Base-by-base conservation (phyloP, 1,284 basidiomycete species). In the Ceratobasidium sp. region DNA sequence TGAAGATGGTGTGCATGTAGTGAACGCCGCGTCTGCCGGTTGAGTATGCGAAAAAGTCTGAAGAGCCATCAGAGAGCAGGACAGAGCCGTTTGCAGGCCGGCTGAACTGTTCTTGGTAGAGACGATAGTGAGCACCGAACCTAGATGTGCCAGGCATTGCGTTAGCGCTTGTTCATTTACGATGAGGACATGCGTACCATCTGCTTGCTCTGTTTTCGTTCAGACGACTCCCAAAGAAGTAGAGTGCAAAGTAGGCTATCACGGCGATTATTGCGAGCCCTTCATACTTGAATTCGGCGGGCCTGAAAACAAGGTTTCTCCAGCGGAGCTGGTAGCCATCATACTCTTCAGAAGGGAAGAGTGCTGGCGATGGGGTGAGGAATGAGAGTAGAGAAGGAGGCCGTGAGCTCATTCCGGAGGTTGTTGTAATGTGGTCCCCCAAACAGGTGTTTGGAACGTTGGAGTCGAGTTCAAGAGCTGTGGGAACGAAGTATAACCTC, bases 31-130 rank as follows among this genome's bases (percentile, higher is more conserved):
- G 91, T 78, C 96, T 88, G 78, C 96, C 96, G 0, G 95, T 95
- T 44, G 94, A 95, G 85, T 93, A 97, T 81, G 88, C 88, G 85
- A 95, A 94, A 83, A 91, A 94, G 85, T 94, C 92, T 6, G 91
- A 88, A 80, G 92, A 88, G 20, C 94, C 94, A 82, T 96, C 94
- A 85, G 81, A 69, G 57, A 88, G 87, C 75, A 90, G 83, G n/a
- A 88, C 84, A n/a, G 86, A 86, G 33, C 80, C 77, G 77, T 88
- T 83, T 78, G 79, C 81, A 6, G 93, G 91, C 64, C 86, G 88
- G 33, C 92, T 91, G 84, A 95, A 95, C 82, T 95, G 93, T 57
- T 87, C 84, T 59, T 87, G 83, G 78, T 92, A 89, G 77, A 93
- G 83, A 14, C 87, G 85, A 20, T 84, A 83, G 82, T 93, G 89